These are phyloP conservation scores for Podila clonocystis DNA, from an alignment of 192 early-diverging fungal species.

Conservation along the genomic window DNA sequence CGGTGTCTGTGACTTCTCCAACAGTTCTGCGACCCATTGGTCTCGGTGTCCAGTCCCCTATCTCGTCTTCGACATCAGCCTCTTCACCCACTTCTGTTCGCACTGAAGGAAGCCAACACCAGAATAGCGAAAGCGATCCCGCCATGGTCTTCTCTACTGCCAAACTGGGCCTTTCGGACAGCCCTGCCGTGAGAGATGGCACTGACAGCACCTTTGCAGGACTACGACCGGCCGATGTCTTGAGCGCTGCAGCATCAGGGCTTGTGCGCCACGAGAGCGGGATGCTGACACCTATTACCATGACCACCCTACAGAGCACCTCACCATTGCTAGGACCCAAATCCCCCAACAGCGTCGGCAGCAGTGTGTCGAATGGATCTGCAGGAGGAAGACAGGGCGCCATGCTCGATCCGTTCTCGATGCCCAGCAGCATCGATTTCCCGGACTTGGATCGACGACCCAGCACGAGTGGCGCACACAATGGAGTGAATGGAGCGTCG, in stretches of 20 bases:
- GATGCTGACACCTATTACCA: conserved; percentile 12
- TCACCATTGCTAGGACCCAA: not conserved
- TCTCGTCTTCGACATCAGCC: too few relatives aligned
- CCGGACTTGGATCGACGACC: conserved; percentile 14
- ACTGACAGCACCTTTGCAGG: not conserved
- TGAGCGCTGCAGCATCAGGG: not conserved
- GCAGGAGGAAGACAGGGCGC: not conserved
- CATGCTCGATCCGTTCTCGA: conserved; percentile 49
- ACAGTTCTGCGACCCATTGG: too few relatives aligned
- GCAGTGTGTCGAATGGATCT: not conserved
- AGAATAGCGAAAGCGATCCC: too few relatives aligned
- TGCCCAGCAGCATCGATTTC: conserved; percentile 46
- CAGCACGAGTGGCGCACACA: not conserved
- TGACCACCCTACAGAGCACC: conserved; percentile 20
- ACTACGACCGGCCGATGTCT: not conserved
- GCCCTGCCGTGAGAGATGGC: not conserved
- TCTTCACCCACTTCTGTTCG: too few relatives aligned
- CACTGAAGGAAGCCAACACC: too few relatives aligned
- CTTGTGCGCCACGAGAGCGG: not conserved
- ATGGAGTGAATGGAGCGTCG: not conserved
- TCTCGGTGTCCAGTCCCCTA: too few relatives aligned
- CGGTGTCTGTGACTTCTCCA: too few relatives aligned
- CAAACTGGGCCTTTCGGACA: not conserved
- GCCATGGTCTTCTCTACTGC: too few relatives aligned
- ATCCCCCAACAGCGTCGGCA: not conserved